Base-by-base conservation (phyloP, 371 early-diverging fungal species). In the Furculomyces boomerangus region DNA sequence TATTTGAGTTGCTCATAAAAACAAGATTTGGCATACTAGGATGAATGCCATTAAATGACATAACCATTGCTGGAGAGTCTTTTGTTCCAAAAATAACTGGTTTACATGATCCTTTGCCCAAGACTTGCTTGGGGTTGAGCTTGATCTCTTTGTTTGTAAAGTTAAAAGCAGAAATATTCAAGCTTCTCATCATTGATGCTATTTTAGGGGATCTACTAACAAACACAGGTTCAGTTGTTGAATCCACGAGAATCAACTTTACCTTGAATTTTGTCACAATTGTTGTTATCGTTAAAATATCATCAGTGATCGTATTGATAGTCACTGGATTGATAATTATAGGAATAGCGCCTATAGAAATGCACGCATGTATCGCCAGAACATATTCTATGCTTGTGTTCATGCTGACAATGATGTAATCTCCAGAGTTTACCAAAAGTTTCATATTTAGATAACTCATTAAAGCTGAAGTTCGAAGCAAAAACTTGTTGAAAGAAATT, bases 341-440 rank as follows among this genome's bases (percentile, higher is more conserved):
- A 16, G 83, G 79, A 1, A 83, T 64, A 1, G 84, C 71, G 18
- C 90, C 90, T 2, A 84, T 66, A 2, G 79, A 75, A 62, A 89
- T 65, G 61, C 86, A 86, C 3, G 87, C 88, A 63, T 86, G 83
- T 14, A 90, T 66, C 0, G 81, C 75, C n/a, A 72, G 66, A 1
- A 83, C 70, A 61, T 78, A 81, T 50, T 88, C 89, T 28, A 83
- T 53, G 8, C 86, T 78, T 57, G 75, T 82, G 1, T 84, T 72
- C 44, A 80, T 74, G n/a, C 83, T 58, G 16, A 88, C 64, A 20
- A 88, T 56, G 1, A 80, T 81, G 49, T 76, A 74, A 40, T 71
- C 73, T 2, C 79, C 77, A 0, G 77, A 60, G 30, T 65, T 70
- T 13, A 77, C 67, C 3, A 67, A 76, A 55, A 66, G 71, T 65